Evolutionary conservation across 768 basidiomycete species (phyloP), one percentile per base, ranked within the genome.

Genomic region (Leccinum uliginosum): DNA sequence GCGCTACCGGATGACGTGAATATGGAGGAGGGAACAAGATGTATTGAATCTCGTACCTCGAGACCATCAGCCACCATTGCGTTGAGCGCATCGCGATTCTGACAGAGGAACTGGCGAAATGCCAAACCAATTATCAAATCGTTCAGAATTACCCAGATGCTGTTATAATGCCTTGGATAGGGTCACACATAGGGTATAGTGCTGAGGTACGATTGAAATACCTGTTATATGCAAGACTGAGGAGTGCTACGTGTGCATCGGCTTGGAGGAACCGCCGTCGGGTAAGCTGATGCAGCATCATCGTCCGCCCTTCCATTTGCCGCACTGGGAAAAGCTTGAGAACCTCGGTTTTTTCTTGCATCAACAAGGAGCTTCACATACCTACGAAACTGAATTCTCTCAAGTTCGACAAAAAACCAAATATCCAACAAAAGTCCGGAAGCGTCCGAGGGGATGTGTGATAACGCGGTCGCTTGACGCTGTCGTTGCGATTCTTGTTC

Each of bases 91-190:
- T 68, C 55, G n/a, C 76, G 70, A 63, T 93, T 88, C 51, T 91
- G 87, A 52, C 77, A 80, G 2, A 97, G 65, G 65, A 93, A 84
- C 1, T 83, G 72, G 1, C 89, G 85, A 29, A 90, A 74, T 0
- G 87, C 86, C 43, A 82, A 71, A 1, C 96, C 96, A 27, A 97
- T 78, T 26, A 93, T 93, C 26, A 94, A 69, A 66, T 98, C 96
- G 71, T 98, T 98, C 62, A 93, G 68, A 27, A 94, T 81, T 2
- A 96, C 76, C 96, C 96, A 98, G 2, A 96, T 78, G 29, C 83
- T 85, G 65, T 95, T 97, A 76, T 91, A 95, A 69, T 96, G 94
- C 51, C 91, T 94, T 47, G 15, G n/a, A 56, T 19, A 30, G 55
- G 9, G 47, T 59, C 27, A 53, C 7, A 26, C 14, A 3, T n/a